These are phyloP conservation scores for Ogataea philodendri DNA, from an alignment of 805 yeast species.

Conservation along the genomic window DNA sequence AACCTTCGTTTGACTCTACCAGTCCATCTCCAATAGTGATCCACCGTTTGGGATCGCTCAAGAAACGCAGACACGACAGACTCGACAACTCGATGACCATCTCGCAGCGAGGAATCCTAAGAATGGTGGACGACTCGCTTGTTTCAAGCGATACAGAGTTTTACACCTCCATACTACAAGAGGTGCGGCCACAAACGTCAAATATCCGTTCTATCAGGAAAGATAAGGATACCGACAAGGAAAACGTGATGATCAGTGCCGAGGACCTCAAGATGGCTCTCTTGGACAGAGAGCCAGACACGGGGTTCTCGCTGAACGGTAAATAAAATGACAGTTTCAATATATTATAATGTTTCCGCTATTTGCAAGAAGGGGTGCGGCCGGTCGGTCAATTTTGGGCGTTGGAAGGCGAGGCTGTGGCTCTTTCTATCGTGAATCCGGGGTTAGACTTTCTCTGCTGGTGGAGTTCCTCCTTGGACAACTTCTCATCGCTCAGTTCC, in stretches of 20 bases:
- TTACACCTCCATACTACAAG: conserved; percentile 23
- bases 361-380: conserved; percentile 1
- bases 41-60: conserved; percentile 15
- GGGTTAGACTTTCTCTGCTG: conserved; percentile 58
- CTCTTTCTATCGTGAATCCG: conserved; percentile 53
- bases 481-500: conserved; percentile 58
- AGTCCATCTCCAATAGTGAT: conserved; percentile 19
- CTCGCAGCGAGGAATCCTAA: conserved; percentile 36
- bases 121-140: conserved; percentile 40
- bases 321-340: neutral
- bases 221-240: conserved; percentile 13
- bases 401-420: too few relatives aligned
- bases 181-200: conserved; percentile 8
- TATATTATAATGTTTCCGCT: conserved; percentile 10
- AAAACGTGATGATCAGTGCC: conserved; percentile 29
- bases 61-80: conserved; percentile 29
- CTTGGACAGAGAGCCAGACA: conserved; percentile 17
- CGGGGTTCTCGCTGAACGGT: too few relatives aligned
- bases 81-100: conserved; percentile 38
- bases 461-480: conserved; percentile 53
- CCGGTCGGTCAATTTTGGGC: conserved; percentile 1
- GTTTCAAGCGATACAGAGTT: conserved; percentile 37
- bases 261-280: conserved; percentile 33
- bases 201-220: conserved; percentile 8
- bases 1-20: conserved; percentile 14